Base-by-base conservation (phyloP, 805 yeast species). In the Geotrichum ghanense region DNA sequence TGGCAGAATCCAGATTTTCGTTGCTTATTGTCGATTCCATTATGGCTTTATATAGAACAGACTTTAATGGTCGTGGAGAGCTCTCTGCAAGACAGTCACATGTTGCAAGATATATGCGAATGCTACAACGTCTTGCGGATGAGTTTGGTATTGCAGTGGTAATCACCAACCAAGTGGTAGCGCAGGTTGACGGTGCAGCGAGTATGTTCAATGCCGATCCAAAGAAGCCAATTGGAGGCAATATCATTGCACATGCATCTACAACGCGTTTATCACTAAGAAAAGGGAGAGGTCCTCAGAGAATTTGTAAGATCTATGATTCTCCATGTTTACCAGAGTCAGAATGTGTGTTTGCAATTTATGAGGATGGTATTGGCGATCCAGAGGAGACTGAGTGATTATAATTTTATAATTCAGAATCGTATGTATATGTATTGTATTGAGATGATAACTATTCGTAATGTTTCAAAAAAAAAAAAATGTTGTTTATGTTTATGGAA, bases 61-160 rank as follows among this genome's bases (percentile, higher is more conserved):
- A 92, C 67, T 92, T 78, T 62, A 74, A 88, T 17, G 98, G 98
- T 25, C 75, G 98, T 64, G 98, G 96, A 26, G 98, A 92, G 64
- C 73, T 92, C 52, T 81, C 94, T 56, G 95, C 96, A 3, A 75
- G 98, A 55, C 98, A 92, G 67, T 78, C 80, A 69, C 96, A 87
- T 59, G 89, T 92, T 47, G 97, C 97, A 24, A 83, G 81, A 64
- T 88, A 83, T 59, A 81, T 92, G 89, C 75, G 97, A 56, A 81
- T 84, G 17, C 73, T 92, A 50, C 97, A 92, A 64, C 70, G 95
- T 56, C 73, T 92, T 46, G 97, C 97, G 0, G 98, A 92, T 65
- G 97, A 90, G 68, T 92, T 85, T 66, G 98, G 98, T 42, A 87
- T 92, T 48, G 98, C 97, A 0, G 95, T 90, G 7, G 88, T 92